Percentiles rank a stretch among this genome's conserved stretches.
Conservation (phyloP, 192 early-diverging fungal species). For the Geranomyces variabilis region DNA sequence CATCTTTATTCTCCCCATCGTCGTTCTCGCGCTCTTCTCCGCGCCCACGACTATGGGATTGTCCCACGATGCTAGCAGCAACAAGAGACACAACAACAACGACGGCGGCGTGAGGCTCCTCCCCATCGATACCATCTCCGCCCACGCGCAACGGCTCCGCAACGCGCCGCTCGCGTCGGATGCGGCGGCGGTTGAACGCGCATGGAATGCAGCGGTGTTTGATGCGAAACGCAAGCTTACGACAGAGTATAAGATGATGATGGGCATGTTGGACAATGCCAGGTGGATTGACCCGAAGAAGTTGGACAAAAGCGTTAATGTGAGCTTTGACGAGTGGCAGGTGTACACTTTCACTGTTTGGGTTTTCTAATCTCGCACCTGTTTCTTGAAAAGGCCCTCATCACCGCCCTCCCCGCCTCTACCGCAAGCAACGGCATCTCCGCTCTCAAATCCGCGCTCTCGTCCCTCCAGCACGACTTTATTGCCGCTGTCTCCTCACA, state of each 20-base stretch:
- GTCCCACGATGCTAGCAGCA: no score
- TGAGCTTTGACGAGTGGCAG: background rate
- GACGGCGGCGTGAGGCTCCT: no score
- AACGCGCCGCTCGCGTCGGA: background rate
- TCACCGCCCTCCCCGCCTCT: background rate
- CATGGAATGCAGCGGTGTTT: background rate
- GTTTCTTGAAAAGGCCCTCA: background rate
- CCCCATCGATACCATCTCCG: background rate
- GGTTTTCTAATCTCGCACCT: background rate
- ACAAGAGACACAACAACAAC: no score
- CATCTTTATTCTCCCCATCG: no score
- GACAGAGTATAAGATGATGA: background rate
- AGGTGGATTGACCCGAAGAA: slow-evolving; percentile 10
- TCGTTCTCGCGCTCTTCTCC: no score
- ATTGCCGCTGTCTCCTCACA: background rate
- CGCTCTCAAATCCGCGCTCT: background rate
- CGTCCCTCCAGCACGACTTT: background rate
- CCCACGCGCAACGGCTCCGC: background rate
- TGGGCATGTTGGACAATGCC: background rate
- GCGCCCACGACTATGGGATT: no score
- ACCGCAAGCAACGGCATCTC: background rate
- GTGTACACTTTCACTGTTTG: background rate
- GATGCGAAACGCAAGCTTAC: background rate
- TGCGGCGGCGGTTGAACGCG: background rate
- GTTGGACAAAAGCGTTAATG: background rate